Conservation (phyloP, 2,329 filamentous ascomycete genomes). For the Phialemonium atrogriseum region DNA sequence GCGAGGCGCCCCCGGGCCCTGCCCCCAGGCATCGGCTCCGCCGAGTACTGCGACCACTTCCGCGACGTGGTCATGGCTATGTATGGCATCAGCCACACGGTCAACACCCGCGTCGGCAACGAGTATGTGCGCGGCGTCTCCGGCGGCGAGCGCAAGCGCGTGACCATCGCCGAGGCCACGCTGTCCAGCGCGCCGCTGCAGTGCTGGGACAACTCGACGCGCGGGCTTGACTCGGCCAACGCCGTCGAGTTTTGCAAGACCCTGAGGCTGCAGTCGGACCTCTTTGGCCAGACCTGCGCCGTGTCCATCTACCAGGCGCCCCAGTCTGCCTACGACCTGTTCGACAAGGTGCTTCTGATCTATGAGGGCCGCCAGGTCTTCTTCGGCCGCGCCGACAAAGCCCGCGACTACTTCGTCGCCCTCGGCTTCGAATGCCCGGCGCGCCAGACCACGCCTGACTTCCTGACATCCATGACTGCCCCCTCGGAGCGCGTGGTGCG, state of each 20-base stretch:
- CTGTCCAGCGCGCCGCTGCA: slow-evolving; percentile 47
- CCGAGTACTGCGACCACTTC: slow-evolving; percentile 49
- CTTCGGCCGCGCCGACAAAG: slow-evolving; percentile 29
- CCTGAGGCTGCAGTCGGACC: slow-evolving; percentile 35
- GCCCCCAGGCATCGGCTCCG: slow-evolving; percentile 34
- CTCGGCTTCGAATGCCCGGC: slow-evolving; percentile 34
- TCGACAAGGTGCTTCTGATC: slow-evolving; percentile 4
- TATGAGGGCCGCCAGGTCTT: slow-evolving; percentile 6
- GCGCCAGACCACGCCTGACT: slow-evolving; percentile 36
- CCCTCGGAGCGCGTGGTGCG: slow-evolving; percentile 24
- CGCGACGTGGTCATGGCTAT: slow-evolving; percentile 65
- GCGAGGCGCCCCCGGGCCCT: slow-evolving; percentile 38
- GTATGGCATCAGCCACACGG: slow-evolving; percentile 62
- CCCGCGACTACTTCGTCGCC: slow-evolving; percentile 32
- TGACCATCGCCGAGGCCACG: slow-evolving; percentile 50
- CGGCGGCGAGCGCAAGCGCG: slow-evolving; percentile 61
- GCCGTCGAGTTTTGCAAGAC: slow-evolving; percentile 45
- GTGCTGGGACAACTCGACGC: slow-evolving; percentile 34
- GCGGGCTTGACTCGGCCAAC: slow-evolving; percentile 41
- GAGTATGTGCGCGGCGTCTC: slow-evolving; percentile 65
- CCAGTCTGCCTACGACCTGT: slow-evolving; percentile 23
- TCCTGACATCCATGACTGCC: slow-evolving; percentile 38
- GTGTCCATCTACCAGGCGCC: slow-evolving; percentile 43
- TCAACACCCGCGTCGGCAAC: slow-evolving; percentile 63
- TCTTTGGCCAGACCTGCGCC: slow-evolving; percentile 33